Percentiles rank a stretch among this genome's conserved stretches.
phyloP scores from a whole-genome alignment of 805 yeast species.

The Grigorovia transvaalensis region DNA sequence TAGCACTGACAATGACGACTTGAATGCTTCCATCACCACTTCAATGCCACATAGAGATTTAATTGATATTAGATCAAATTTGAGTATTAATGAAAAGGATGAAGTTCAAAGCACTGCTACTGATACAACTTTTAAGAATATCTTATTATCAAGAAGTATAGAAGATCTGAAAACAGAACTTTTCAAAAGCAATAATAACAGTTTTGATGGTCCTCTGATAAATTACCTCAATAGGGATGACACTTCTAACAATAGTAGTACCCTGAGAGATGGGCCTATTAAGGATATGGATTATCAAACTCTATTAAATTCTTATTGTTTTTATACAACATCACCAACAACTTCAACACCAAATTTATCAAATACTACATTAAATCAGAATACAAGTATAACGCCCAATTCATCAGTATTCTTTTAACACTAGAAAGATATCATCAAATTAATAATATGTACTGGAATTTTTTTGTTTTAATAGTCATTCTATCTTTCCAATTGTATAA shows the following conservation, averaged over 20 bases:
- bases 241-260: conserved; percentile 6
- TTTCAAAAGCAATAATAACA: background rate
- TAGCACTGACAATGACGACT: background rate
- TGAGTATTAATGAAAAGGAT: background rate
- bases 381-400: background rate
- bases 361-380: background rate
- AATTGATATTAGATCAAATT: background rate
- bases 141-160: background rate
- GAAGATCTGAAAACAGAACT: background rate
- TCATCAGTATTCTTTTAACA: background rate
- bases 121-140: conserved; percentile 12
- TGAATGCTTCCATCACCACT: background rate
- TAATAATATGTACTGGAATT: background rate
- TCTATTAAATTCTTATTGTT: conserved; percentile 21
- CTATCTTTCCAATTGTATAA: too few relatives aligned
- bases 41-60: background rate
- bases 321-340: conserved; percentile 11
- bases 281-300: conserved; percentile 19
- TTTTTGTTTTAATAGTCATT: too few relatives aligned
- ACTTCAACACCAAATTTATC: background rate
- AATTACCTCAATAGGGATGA: background rate
- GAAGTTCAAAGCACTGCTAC: conserved; percentile 11
- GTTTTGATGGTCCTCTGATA: background rate
- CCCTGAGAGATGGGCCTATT: background rate
- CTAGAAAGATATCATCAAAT: background rate